Conservation (phyloP, 192 early-diverging fungal species). For the Glomus cerebriforme region DNA sequence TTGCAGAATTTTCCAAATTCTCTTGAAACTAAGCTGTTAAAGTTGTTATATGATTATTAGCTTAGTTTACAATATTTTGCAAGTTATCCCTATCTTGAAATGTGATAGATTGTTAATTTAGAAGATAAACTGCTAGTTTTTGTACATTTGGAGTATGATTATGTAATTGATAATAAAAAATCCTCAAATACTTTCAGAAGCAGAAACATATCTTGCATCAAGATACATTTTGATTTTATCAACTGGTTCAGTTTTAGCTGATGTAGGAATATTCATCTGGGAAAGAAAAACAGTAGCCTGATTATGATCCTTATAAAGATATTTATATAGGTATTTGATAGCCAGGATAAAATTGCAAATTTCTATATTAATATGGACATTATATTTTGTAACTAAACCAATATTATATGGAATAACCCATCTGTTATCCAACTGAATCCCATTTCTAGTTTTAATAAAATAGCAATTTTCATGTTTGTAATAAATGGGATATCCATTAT, state of each 20-base stretch:
- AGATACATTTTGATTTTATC: no score
- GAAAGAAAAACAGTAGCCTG: neutral
- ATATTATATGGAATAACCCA: constrained; percentile 41
- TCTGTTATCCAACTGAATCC: constrained; percentile 34
- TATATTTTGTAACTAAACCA: constrained; percentile 35
- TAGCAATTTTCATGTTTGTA: neutral
- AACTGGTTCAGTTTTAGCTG: neutral
- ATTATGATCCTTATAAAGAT: constrained; percentile 43
- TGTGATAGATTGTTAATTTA: neutral
- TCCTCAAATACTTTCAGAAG: no score
- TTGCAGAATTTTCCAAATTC: no score
- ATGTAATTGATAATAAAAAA: constrained; percentile 37
- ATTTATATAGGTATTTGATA: no score
- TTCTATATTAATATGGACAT: no score
- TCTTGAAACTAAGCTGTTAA: constrained; percentile 30
- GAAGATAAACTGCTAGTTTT: constrained; percentile 32
- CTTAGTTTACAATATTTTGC: neutral
- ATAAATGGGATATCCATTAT: constrained; percentile 38
- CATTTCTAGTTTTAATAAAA: neutral
- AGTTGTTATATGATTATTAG: neutral
- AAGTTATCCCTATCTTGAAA: constrained; percentile 13
- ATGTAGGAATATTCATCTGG: no score
- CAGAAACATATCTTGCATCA: no score
- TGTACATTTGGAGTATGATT: constrained; percentile 11
- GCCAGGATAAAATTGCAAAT: no score